Conservation (phyloP, 768 basidiomycete species). For the Boletus rufocinnamomeus region DNA sequence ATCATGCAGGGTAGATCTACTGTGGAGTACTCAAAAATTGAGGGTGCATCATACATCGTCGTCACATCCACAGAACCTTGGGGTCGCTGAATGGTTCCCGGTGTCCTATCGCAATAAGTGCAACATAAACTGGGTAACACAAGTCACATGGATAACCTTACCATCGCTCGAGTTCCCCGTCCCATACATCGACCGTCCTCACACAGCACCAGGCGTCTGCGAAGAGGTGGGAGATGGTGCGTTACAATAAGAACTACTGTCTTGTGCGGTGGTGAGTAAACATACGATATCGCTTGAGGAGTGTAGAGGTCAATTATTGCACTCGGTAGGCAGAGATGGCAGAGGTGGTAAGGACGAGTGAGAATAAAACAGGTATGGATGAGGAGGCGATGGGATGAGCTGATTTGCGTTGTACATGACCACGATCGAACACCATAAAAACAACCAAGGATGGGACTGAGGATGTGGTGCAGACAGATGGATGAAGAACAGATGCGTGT, state of each 20-base stretch:
- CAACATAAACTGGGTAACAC: constrained; percentile 1
- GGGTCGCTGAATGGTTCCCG: too few relatives aligned
- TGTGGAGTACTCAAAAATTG: constrained; percentile 17
- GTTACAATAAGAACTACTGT: constrained; percentile 27
- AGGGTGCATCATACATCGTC: background rate
- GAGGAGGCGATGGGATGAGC: constrained; percentile 30
- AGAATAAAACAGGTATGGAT: constrained; percentile 32
- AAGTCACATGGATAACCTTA: constrained; percentile 7
- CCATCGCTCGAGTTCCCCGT: constrained; percentile 10
- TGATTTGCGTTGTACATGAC: constrained; percentile 40
- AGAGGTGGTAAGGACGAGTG: constrained; percentile 21
- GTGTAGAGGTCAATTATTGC: constrained; percentile 32
- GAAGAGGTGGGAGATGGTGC: constrained; percentile 14
- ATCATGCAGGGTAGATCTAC: constrained; percentile 13
- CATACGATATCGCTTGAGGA: constrained; percentile 35
- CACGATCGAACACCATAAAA: constrained; percentile 40
- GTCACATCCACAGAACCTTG: background rate
- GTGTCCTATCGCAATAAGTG: constrained; percentile 3
- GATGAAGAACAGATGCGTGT: constrained; percentile 25
- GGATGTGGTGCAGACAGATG: constrained; percentile 27
- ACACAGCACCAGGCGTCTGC: constrained; percentile 16
- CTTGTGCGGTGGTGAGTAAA: constrained; percentile 22
- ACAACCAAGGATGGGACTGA: constrained; percentile 33
- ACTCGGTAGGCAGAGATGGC: constrained; percentile 29
- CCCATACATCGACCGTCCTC: constrained; percentile 5